phyloP scores from a whole-genome alignment of 345 rosid genomes.

The Gynandropsis gynandra region DNA sequence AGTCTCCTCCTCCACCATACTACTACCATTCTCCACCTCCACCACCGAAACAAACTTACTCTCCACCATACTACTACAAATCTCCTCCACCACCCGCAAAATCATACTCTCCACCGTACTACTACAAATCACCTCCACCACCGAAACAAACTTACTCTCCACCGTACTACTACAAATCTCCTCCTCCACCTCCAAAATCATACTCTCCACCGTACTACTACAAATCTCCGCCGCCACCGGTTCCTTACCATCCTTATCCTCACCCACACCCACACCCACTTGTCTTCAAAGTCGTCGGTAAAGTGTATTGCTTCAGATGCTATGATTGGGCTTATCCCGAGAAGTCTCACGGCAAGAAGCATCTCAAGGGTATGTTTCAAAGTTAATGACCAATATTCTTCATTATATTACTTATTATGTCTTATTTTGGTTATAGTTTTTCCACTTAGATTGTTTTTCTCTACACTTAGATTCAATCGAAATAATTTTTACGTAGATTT shows the following conservation, averaged over 20 bases:
- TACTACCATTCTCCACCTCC: conserved; percentile 39
- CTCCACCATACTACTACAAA: conserved; percentile 33
- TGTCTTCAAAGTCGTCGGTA: conserved; percentile 25
- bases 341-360: conserved; percentile 52
- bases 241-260: conserved; percentile 19
- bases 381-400: background rate
- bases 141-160: conserved; percentile 22
- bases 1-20: conserved; percentile 34
- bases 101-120: conserved; percentile 33
- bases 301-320: conserved; percentile 26
- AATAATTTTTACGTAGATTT: too few relatives aligned
- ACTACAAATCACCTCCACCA: conserved; percentile 38
- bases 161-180: conserved; percentile 32
- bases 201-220: conserved; percentile 36
- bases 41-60: conserved; percentile 19
- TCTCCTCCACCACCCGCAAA: conserved; percentile 26
- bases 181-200: conserved; percentile 24
- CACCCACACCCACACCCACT: conserved; percentile 35
- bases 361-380: conserved; percentile 47
- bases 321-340: conserved; percentile 27
- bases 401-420: too few relatives aligned
- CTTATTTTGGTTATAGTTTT: too few relatives aligned
- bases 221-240: conserved; percentile 37
- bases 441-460: too few relatives aligned
- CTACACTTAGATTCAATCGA: too few relatives aligned